phyloP scores from a whole-genome alignment of 2,329 filamentous ascomycete genomes.

The Myriosclerotinia curreyana region DNA sequence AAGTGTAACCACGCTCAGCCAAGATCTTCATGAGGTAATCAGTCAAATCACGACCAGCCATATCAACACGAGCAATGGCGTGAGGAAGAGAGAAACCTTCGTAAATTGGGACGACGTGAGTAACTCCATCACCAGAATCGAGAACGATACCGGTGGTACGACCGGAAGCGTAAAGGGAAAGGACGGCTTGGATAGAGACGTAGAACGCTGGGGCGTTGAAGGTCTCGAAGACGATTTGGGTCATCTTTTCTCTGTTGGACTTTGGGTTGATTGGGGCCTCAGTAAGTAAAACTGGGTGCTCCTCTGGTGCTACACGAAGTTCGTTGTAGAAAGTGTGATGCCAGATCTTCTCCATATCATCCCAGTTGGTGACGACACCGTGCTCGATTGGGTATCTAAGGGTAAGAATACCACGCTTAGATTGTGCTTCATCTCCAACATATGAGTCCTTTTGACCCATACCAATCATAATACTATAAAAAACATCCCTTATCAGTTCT shows the following conservation, averaged over 20 bases:
- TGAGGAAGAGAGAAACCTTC: constrained; percentile 99
- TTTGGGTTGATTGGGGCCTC: constrained; percentile 99
- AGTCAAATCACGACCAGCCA: constrained; percentile 99
- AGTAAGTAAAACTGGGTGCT: constrained; percentile 98
- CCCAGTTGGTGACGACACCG: constrained; percentile 99
- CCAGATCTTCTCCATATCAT: constrained; percentile 99
- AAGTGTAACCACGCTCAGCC: constrained; percentile 98
- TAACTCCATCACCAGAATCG: constrained; percentile 99
- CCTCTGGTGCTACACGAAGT: constrained; percentile 98
- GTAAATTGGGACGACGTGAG: constrained; percentile 99
- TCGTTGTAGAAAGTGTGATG: constrained; percentile 99
- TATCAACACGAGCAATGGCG: constrained; percentile 99
- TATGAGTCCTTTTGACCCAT: constrained; percentile 99
- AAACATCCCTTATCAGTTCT: constrained; percentile 35
- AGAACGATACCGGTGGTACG: constrained; percentile 99
- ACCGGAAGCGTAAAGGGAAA: constrained; percentile 99
- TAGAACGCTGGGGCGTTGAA: constrained; percentile 99
- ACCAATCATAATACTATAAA: constrained; percentile 99
- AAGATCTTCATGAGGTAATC: constrained; percentile 99
- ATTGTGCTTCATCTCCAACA: constrained; percentile 99
- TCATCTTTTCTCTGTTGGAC: constrained; percentile 99
- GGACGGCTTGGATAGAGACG: constrained; percentile 99
- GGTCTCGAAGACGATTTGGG: constrained; percentile 99
- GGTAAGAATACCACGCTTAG: constrained; percentile 99
- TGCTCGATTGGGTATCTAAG: constrained; percentile 99